Evolutionary conservation across 495 filamentous ascomycete genomes (phyloP), one percentile per base, ranked within the genome.

Genomic region (Aspergillus funiculosus): DNA sequence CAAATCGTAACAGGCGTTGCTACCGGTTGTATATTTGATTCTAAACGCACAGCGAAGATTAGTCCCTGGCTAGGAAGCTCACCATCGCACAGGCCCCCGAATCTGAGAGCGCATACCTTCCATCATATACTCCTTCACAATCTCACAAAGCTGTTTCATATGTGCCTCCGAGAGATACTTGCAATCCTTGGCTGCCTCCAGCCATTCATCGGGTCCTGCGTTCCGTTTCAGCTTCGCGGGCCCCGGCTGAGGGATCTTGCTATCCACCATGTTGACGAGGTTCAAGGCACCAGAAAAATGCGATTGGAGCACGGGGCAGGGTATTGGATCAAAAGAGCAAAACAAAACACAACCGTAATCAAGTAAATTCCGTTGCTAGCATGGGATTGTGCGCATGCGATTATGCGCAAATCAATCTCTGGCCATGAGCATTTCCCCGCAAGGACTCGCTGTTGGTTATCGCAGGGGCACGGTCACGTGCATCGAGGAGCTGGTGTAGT

Each of bases 121-220:
- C 91, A 98, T 97, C 56, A 97, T 74, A 48, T 83, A 89, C 66
- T 97, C 94, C 73, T 98, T 98, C 48, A 95, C 91, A 49, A 94
- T 94, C 72, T 98, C 92, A 67, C 92, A 98, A 13, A 98, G 76
- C 63, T 94, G 85, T 72, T 98, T 98, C 92, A 98, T 98, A 56
- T 89, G 88, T 29, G 80, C 68, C 68, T 98, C 92, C 5, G 91
- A 90, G 13, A 98, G 78, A 62, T 96, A 95, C 60, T 94, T 89
- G 75, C 94, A 97, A 60, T 90, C 85, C 64, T 94, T 95, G 28
- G 92, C 92, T 55, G 87, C 84, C 58, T 89, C 85, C 11, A 97
- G 79, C 92, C 92, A 98, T 69, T 97, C 89, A 57, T 94, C 87
- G n/a, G 90, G 82, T 14, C 87, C 87, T 30, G 88, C 86, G 60